phyloP scores from a whole-genome alignment of 495 filamentous ascomycete species.

The Darksidea phi region DNA sequence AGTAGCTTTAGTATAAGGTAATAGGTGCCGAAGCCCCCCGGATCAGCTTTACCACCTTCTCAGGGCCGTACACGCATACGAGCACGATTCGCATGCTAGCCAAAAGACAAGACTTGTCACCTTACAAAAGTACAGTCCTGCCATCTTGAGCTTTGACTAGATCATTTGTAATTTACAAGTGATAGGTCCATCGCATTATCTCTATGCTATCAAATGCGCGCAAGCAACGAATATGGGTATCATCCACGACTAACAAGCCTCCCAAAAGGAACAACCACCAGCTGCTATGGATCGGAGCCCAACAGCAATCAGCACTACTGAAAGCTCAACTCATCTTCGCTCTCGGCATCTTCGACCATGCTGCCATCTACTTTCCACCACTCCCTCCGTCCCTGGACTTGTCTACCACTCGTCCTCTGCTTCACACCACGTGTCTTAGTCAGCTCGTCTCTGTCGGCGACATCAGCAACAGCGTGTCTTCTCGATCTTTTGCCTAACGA shows the following conservation, averaged over 20 bases:
- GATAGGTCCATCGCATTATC: too few relatives aligned
- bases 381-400: background rate
- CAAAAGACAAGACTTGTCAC: too few relatives aligned
- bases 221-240: background rate
- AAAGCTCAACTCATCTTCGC: slow-evolving; percentile 28
- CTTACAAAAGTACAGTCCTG: too few relatives aligned
- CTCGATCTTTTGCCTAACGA: background rate
- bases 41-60: too few relatives aligned
- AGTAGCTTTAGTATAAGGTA: too few relatives aligned
- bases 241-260: background rate
- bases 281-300: background rate
- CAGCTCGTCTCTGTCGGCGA: slow-evolving; percentile 11
- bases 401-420: background rate
- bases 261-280: background rate
- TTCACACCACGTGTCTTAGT: background rate
- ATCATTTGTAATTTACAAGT: too few relatives aligned
- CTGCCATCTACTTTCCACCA: background rate
- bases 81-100: too few relatives aligned
- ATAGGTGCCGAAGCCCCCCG: too few relatives aligned
- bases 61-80: too few relatives aligned
- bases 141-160: too few relatives aligned
- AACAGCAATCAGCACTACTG: background rate
- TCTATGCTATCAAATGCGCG: too few relatives aligned
- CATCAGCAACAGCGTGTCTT: background rate
- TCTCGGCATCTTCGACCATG: slow-evolving; percentile 6